Conservation (phyloP, 208 protist genomes). For the Trypanosomatidae sp. region DNA sequence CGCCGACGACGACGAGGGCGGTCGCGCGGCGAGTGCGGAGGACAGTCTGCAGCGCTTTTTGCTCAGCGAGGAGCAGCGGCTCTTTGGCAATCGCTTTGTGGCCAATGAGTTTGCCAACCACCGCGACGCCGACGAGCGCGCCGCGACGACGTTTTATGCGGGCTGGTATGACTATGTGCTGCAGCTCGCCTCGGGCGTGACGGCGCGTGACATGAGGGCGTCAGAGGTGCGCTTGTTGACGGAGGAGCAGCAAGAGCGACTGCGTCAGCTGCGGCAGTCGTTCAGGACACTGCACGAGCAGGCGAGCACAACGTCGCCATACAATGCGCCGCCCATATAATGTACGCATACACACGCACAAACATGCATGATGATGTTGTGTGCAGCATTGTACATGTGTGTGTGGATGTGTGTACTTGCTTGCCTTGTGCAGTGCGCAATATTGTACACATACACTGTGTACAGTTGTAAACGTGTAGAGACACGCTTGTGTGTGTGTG, state of each 20-base stretch:
- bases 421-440: too few relatives aligned
- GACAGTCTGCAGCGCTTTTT: slow-evolving; percentile 36
- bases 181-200: slow-evolving; percentile 60
- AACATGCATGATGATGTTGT: background rate
- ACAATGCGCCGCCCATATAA: background rate
- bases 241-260: slow-evolving; percentile 60
- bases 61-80: slow-evolving; percentile 51
- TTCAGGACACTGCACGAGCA: slow-evolving; percentile 6
- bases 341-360: background rate
- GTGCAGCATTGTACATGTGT: too few relatives aligned
- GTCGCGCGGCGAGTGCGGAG: slow-evolving; percentile 2
- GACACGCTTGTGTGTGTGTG: too few relatives aligned
- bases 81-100: slow-evolving; percentile 82
- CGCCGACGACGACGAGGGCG: background rate
- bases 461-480: too few relatives aligned
- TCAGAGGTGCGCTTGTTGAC: slow-evolving; percentile 54
- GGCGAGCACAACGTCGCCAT: background rate
- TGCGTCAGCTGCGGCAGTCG: slow-evolving; percentile 41
- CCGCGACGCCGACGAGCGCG: slow-evolving; percentile 42
- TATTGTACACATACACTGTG: too few relatives aligned
- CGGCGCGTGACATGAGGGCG: slow-evolving; percentile 51
- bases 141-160: slow-evolving; percentile 60
- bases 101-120: slow-evolving; percentile 63
- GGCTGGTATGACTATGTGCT: slow-evolving; percentile 81
- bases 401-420: too few relatives aligned